These are phyloP conservation scores for Podospora pseudopauciseta DNA, from an alignment of 495 filamentous ascomycete genomes.

Conservation along the genomic window DNA sequence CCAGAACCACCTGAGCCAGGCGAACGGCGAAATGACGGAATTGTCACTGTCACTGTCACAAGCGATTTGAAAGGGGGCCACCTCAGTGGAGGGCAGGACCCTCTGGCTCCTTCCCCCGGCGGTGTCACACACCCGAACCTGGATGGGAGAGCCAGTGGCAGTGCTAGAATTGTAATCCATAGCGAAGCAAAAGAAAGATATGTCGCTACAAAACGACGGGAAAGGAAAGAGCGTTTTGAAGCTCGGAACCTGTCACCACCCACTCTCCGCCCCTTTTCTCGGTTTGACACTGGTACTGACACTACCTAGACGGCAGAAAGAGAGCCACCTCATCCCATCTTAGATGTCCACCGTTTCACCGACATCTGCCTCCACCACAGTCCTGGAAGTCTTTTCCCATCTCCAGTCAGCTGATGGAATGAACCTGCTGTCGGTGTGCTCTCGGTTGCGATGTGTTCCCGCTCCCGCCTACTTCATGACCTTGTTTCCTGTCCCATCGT, in stretches of 20 bases:
- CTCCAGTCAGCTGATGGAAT: neutral
- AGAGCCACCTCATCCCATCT: neutral
- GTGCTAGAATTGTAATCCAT: neutral
- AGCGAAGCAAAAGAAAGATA: neutral
- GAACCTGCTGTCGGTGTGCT: conserved; percentile 4
- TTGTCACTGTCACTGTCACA: neutral
- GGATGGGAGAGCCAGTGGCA: neutral
- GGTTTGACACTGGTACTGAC: neutral
- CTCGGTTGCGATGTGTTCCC: conserved; percentile 10
- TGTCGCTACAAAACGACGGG: neutral
- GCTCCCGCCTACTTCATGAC: neutral
- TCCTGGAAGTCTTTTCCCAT: neutral
- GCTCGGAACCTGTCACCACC: too few species aligned
- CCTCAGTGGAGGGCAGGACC: neutral
- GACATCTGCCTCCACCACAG: too few species aligned
- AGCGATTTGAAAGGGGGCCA: neutral
- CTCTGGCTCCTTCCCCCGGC: neutral
- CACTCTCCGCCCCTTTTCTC: neutral
- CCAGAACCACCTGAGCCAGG: neutral
- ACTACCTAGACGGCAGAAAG: neutral
- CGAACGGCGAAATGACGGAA: neutral
- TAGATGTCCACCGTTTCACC: neutral
- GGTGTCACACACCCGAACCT: neutral
- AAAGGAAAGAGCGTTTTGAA: neutral
- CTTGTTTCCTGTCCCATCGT: neutral